Evolutionary conservation across 371 early-diverging fungal genomes (phyloP), one percentile per base, ranked within the genome.

Genomic region (Rhizopus microsporus): DNA sequence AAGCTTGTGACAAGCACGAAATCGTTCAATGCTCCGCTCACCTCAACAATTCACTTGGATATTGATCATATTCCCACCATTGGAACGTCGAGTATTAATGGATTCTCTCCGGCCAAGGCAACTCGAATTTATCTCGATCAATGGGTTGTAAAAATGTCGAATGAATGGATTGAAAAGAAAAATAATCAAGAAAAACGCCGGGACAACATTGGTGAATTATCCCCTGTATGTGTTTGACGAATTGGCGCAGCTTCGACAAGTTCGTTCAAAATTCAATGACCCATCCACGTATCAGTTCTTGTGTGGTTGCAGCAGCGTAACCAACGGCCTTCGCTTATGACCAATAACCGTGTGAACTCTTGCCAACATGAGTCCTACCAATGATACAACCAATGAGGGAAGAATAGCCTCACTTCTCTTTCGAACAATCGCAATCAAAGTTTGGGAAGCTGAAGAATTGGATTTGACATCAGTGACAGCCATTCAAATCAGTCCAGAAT

Each of bases 31-130:
- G 23, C 23, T 15, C 47, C 23, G 47, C 16, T 7, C 23, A 47
- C 47, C 3, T 47, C 47, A 12, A 47, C 47, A 4, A 15, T 47
- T 47, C 29, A 23, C 12, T 6, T 47, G 47, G 47, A 47, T 47
- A 31, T 47, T 47, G 47, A 47, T 17, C 16, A 47, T 12, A 30
- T 47, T 15, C 47, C 8, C 16, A 5, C 23, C 16, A 12, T 47
- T 47, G 47, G 23, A 47, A 31, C 23, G 23, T 17, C 47, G n/a
- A n/a, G n/a, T n/a, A n/a, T n/a, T n/a, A 46, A 46, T 46, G 47
- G 4, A 17, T 17, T 47, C 23, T 8, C 12, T 12, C 47, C 0
- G 23, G 23, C 23, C 47, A 47, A 47, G 47, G 47, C 23, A 4
- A 15, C 23, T 4, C 23, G 23, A 47, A 17, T 47, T 15, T 47